Percentiles rank a stretch among this genome's conserved stretches.
phyloP scores from a whole-genome alignment of 495 filamentous ascomycete species.

The Trypethelium eluteriae region DNA sequence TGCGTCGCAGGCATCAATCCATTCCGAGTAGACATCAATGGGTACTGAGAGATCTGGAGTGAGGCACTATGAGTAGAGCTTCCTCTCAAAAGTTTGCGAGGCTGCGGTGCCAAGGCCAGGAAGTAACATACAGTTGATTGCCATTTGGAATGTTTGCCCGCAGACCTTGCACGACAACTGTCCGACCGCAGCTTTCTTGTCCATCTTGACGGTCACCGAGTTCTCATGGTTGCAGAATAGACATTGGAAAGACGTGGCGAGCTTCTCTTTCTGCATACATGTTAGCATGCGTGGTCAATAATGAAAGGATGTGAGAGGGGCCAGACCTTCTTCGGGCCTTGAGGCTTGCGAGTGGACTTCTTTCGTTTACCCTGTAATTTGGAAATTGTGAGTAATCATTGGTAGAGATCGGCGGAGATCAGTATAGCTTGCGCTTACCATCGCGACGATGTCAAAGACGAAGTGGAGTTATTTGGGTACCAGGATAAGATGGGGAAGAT shows the following conservation, averaged over 20 bases:
- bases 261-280: slow-evolving; percentile 65
- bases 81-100: neutral
- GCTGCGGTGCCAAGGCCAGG: neutral
- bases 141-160: slow-evolving; percentile 84
- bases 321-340: slow-evolving; percentile 71
- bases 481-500: too few relatives aligned
- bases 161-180: slow-evolving; percentile 84
- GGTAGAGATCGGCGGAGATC: too few relatives aligned
- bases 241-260: slow-evolving; percentile 86
- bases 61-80: slow-evolving; percentile 7
- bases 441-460: slow-evolving; percentile 1
- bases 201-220: slow-evolving; percentile 75
- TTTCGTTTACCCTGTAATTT: slow-evolving; percentile 73
- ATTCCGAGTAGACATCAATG: slow-evolving; percentile 95
- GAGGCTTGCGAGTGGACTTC: slow-evolving; percentile 79
- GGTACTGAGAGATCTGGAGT: slow-evolving; percentile 69
- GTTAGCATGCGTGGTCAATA: neutral
- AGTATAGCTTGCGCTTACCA: slow-evolving; percentile 13
- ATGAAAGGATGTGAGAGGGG: slow-evolving; percentile 1
- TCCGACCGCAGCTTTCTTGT: slow-evolving; percentile 83
- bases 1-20: slow-evolving; percentile 93
- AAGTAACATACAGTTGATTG: slow-evolving; percentile 71
- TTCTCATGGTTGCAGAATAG: slow-evolving; percentile 98
- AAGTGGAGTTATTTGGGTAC: too few relatives aligned
- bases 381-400: neutral